Conservation (phyloP, 2,329 filamentous ascomycete genomes). For the Thielaviopsis euricoi region DNA sequence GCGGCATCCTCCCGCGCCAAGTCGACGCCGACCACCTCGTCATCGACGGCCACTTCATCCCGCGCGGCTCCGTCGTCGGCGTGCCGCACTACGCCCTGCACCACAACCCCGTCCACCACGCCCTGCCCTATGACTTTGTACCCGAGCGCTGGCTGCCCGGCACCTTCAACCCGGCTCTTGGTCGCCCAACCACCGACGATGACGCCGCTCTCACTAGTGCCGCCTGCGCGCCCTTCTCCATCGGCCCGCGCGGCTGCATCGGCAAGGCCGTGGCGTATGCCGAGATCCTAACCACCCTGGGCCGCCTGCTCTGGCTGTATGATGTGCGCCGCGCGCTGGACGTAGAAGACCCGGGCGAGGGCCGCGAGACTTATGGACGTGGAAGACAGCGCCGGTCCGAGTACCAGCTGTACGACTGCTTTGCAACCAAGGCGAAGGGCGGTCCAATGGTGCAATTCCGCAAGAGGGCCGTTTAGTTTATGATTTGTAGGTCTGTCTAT, state of each 20-base stretch:
- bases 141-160: conserved; percentile 51
- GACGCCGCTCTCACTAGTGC: conserved; percentile 40
- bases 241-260: conserved; percentile 55
- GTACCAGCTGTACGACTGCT: conserved; percentile 56
- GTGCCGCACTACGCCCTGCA: conserved; percentile 53
- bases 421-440: conserved; percentile 52
- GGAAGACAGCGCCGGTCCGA: conserved; percentile 40
- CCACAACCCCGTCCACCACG: conserved; percentile 47
- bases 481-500: background rate
- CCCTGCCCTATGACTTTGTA: conserved; percentile 37
- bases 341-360: conserved; percentile 35
- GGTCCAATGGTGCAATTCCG: conserved; percentile 52
- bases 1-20: conserved; percentile 42
- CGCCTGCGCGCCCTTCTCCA: conserved; percentile 60
- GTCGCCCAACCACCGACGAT: conserved; percentile 28
- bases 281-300: conserved; percentile 48
- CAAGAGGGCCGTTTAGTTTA: conserved; percentile 15
- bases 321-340: conserved; percentile 37
- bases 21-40: conserved; percentile 37
- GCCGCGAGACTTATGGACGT: conserved; percentile 29
- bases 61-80: conserved; percentile 44
- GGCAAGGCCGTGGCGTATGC: conserved; percentile 53
- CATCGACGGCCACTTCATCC: conserved; percentile 37
- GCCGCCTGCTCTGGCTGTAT: conserved; percentile 43
- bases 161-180: conserved; percentile 21